Evolutionary conservation across 768 basidiomycete species (phyloP).

Genomic region (Suillus clintonianus): DNA sequence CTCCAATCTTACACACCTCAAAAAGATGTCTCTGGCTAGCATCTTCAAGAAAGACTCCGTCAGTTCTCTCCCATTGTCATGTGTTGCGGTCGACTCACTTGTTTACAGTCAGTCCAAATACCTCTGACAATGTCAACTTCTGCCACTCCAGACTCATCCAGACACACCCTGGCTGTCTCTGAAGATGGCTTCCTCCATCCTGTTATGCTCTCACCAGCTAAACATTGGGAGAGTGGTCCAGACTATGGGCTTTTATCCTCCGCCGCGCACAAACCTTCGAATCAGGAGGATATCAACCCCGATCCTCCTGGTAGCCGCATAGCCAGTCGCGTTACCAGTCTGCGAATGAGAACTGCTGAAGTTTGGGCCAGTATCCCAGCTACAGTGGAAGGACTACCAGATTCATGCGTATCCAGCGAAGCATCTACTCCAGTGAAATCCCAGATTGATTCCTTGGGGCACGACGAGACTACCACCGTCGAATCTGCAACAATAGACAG

Average conservation of each 20-base stretch:
- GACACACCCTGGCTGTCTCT: background rate
- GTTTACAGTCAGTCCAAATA: background rate
- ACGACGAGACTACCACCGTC: background rate
- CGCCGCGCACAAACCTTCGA: background rate
- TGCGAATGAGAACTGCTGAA: conserved; percentile 28
- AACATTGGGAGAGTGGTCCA: background rate
- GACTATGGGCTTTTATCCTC: background rate
- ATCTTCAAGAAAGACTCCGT: background rate
- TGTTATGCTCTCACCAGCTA: no score
- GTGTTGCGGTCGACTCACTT: background rate
- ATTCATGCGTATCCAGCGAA: background rate
- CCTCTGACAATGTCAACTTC: background rate
- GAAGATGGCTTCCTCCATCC: background rate
- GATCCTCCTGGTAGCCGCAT: conserved; percentile 22
- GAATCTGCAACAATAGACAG: background rate
- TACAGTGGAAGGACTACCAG: conserved; percentile 10
- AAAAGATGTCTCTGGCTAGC: background rate
- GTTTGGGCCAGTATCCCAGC: conserved; percentile 29
- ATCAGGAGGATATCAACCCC: background rate
- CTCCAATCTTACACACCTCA: background rate
- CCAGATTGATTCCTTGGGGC: background rate
- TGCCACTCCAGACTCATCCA: background rate
- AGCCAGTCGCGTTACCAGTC: conserved; percentile 20
- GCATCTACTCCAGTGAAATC: background rate
- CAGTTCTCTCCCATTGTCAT: background rate